Conservation (phyloP, 352 stramenopile species). For the Globisporangium solare region DNA sequence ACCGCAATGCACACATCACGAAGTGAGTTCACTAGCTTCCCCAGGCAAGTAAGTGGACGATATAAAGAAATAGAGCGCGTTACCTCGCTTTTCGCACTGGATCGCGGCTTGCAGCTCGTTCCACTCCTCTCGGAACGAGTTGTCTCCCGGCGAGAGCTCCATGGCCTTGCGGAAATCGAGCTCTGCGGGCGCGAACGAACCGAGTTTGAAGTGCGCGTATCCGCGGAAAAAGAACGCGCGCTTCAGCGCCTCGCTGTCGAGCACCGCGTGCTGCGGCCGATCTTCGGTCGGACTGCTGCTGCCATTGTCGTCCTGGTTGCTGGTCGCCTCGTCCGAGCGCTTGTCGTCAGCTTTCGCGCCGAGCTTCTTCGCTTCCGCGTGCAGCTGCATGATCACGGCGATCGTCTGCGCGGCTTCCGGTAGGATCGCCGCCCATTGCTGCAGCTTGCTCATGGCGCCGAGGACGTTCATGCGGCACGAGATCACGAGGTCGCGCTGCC, state of each 20-base stretch:
- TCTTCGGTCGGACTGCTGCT: neutral
- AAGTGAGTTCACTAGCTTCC: neutral
- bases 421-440: slow-evolving; percentile 45
- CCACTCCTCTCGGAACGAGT: slow-evolving; percentile 46
- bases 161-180: slow-evolving; percentile 46
- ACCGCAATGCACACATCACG: neutral
- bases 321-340: slow-evolving; percentile 4
- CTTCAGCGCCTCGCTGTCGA: slow-evolving; percentile 23
- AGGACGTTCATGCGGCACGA: slow-evolving; percentile 72
- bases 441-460: slow-evolving; percentile 47
- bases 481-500: slow-evolving; percentile 50
- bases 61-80: too few species aligned
- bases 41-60: too few species aligned
- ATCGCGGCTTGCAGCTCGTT: slow-evolving; percentile 41
- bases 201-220: slow-evolving; percentile 45
- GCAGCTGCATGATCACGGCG: slow-evolving; percentile 40
- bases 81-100: slow-evolving; percentile 34
- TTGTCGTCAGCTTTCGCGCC: neutral
- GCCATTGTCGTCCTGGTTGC: slow-evolving; percentile 1
- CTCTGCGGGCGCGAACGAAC: slow-evolving; percentile 31
- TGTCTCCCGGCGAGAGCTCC: slow-evolving; percentile 46
- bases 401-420: slow-evolving; percentile 42
- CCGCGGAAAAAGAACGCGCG: slow-evolving; percentile 61
- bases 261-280: neutral
- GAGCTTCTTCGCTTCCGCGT: slow-evolving; percentile 19